Conservation (phyloP, 148 eudicot genomes). For the Amaranthus palmeri region DNA sequence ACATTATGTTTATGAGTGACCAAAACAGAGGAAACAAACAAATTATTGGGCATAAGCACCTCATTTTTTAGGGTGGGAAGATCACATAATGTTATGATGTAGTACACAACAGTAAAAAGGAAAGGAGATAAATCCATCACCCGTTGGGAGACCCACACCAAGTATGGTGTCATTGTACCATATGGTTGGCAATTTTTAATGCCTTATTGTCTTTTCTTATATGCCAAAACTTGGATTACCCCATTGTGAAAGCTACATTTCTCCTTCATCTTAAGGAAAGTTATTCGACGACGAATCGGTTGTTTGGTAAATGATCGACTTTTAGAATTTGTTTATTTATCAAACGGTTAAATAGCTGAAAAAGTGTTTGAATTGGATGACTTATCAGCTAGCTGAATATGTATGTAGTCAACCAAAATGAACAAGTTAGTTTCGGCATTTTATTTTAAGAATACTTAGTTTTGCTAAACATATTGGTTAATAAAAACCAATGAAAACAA, state of each 20-base stretch:
- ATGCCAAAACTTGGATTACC: not conserved
- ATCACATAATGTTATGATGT: not conserved
- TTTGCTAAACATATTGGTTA: too few relatives aligned
- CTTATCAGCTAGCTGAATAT: too few relatives aligned
- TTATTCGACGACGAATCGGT: not conserved
- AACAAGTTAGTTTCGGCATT: too few relatives aligned
- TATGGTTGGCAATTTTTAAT: slow-evolving; percentile 20
- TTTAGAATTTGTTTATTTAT: too few relatives aligned
- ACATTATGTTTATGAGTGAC: not conserved
- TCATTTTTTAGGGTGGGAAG: not conserved
- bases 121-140: slow-evolving; percentile 12
- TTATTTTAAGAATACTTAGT: too few relatives aligned
- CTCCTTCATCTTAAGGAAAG: not conserved
- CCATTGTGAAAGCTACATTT: slow-evolving; percentile 7
- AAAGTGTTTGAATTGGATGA: too few relatives aligned
- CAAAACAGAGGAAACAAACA: not conserved
- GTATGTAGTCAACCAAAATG: too few relatives aligned
- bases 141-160: slow-evolving; percentile 15
- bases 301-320: too few relatives aligned
- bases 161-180: slow-evolving; percentile 26
- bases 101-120: too few relatives aligned
- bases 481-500: too few relatives aligned
- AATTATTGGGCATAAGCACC: not conserved
- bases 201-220: slow-evolving; percentile 27
- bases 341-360: too few relatives aligned